Conservation (phyloP, 1,284 basidiomycete species). For the Psilocybe mexicana region DNA sequence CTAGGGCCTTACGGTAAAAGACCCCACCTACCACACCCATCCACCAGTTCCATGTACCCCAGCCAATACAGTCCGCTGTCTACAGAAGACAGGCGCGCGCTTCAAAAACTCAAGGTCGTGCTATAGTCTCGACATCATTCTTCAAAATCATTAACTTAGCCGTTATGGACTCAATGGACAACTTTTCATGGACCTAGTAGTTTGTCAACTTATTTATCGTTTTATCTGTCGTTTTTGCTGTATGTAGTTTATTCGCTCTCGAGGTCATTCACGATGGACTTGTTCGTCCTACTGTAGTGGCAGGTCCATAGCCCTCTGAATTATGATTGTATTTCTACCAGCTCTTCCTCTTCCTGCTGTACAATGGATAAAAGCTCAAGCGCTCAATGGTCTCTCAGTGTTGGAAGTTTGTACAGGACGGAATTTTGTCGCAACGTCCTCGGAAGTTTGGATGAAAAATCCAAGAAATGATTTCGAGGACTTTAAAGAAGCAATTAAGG, state of each 20-base stretch:
- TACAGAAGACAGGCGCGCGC: slow-evolving; percentile 55
- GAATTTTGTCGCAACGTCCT: slow-evolving; percentile 33
- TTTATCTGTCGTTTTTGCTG: neutral
- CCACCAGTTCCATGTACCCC: slow-evolving; percentile 24
- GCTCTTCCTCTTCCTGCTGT: neutral
- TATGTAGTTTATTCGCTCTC: neutral
- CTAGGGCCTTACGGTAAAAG: slow-evolving; percentile 29
- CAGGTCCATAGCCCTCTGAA: no score
- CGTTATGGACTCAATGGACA: neutral
- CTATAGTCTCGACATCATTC: slow-evolving; percentile 33
- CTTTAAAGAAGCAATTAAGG: slow-evolving; percentile 34
- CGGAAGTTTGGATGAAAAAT: slow-evolving; percentile 20
- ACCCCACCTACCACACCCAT: slow-evolving; percentile 29
- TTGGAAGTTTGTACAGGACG: slow-evolving; percentile 1
- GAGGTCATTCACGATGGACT: neutral
- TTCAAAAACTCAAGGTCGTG: slow-evolving; percentile 56
- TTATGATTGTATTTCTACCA: neutral
- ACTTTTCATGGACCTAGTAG: neutral
- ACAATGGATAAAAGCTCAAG: neutral
- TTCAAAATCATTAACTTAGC: neutral
- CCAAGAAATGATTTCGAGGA: slow-evolving; percentile 20
- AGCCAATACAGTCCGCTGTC: slow-evolving; percentile 50
- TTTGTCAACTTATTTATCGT: neutral
- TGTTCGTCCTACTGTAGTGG: neutral
- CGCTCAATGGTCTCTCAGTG: neutral